Evolutionary conservation across 305 asterid genomes (phyloP), one percentile per base, ranked within the genome.

Genomic region (Salvia sclarea): DNA sequence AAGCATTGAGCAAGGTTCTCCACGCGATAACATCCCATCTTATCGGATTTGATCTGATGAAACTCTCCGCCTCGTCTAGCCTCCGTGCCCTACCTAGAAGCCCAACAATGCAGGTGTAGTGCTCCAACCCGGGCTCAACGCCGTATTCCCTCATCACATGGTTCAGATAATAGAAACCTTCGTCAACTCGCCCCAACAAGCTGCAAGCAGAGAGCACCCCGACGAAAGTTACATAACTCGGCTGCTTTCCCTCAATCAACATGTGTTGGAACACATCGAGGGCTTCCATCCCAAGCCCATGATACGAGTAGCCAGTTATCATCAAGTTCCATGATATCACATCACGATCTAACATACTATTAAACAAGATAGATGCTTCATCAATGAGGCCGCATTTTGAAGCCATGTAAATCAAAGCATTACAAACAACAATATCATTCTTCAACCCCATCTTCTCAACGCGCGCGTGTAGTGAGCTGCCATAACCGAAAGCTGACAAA

Each of bases 181-280:
- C 83, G n/a, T 85, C 90, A 24, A 88, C 84, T 17, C 67, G 65
- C 47, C 97, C 93, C 64, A 79, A 71, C 76, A 81, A 81, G 49
- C 88, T 82, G 76, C 96, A 90, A 17, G 96, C 97, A 38, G 95
- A 83, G 69, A 92, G 90, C 50, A 91, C 91, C 25, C 95, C 93
- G 2, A 90, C 80, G 57, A 92, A 88, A 37, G 95, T 92, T 17
- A 88, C 81, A 38, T 85, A 84, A 67, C 79, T 90, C 16, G 97
- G 96, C 44, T 52, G 73, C 22, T 69, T 74, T 47, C 83, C 63
- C 24, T 75, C 76, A 31, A 67, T 82, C 68, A 88, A 62, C 98
- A 90, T 90, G 35, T 70, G 55, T 45, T 80, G 79, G 65, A 88
- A 88, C 77, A 81, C 71, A 44, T 69, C 31, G 74, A 90, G 28